A percentile compares a stretch with the other conserved stretches of the same genome.
phyloP scores from a whole-genome alignment of 768 basidiomycete species.

The Zangia roseola region DNA sequence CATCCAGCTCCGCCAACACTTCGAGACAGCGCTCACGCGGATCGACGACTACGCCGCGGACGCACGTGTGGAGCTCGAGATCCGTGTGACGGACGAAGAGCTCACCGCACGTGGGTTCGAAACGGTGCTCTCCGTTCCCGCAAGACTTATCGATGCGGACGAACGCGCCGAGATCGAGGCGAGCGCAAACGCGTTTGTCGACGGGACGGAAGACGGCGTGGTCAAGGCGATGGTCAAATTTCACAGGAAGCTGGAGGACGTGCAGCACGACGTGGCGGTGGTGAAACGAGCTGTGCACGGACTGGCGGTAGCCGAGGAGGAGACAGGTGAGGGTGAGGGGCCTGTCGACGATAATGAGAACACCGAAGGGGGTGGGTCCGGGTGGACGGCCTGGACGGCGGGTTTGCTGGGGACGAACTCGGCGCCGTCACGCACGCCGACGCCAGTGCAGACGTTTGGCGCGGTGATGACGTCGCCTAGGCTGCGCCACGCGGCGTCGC shows the following conservation, averaged over 20 bases:
- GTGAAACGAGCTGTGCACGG: constrained; percentile 62
- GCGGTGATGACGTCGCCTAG: constrained; percentile 67
- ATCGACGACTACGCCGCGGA: constrained; percentile 78
- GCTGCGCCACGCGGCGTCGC: constrained; percentile 48
- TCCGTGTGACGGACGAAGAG: constrained; percentile 69
- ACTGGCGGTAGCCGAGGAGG: constrained; percentile 9
- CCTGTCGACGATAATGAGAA: background rate
- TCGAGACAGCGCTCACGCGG: constrained; percentile 55
- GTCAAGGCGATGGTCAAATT: constrained; percentile 47
- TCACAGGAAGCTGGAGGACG: constrained; percentile 61
- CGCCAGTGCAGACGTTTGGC: constrained; percentile 62
- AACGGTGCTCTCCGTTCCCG: constrained; percentile 60
- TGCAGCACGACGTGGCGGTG: constrained; percentile 73
- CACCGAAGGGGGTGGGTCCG: constrained; percentile 14
- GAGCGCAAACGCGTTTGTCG: constrained; percentile 46
- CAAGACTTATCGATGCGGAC: constrained; percentile 33
- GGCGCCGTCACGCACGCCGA: constrained; percentile 38
- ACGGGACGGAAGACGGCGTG: constrained; percentile 18
- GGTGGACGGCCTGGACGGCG: constrained; percentile 54
- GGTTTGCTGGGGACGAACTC: constrained; percentile 46
- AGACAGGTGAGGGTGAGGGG: background rate
- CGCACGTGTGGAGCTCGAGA: constrained; percentile 80
- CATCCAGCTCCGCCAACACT: constrained; percentile 19
- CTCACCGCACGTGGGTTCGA: constrained; percentile 66
- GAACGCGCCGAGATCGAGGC: constrained; percentile 40